Conservation (phyloP, 2,329 filamentous ascomycete species). For the Incumbomyces lentus region DNA sequence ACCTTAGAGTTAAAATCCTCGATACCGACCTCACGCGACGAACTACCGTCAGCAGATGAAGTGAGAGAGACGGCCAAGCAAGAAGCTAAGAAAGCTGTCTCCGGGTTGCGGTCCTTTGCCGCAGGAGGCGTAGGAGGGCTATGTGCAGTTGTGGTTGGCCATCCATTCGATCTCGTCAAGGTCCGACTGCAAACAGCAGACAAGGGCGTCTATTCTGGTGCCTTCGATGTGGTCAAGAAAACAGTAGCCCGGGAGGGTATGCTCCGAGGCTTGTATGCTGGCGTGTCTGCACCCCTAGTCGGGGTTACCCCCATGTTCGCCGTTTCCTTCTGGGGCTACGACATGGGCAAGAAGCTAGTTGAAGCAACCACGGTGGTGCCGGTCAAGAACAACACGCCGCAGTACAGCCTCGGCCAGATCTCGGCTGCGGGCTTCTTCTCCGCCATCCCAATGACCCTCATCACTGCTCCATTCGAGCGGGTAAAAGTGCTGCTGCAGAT, state of each 20-base stretch:
- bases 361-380: slow-evolving; percentile 52
- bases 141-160: slow-evolving; percentile 86
- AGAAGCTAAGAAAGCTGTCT: slow-evolving; percentile 43
- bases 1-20: slow-evolving; percentile 8
- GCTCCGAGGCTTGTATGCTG: slow-evolving; percentile 75
- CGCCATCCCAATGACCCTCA: slow-evolving; percentile 91
- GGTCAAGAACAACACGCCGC: slow-evolving; percentile 49
- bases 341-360: slow-evolving; percentile 85
- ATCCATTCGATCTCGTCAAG: slow-evolving; percentile 97
- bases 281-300: slow-evolving; percentile 85
- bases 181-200: slow-evolving; percentile 94
- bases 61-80: slow-evolving; percentile 43
- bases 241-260: slow-evolving; percentile 80
- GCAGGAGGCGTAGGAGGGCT: slow-evolving; percentile 89
- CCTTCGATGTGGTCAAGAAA: slow-evolving; percentile 83
- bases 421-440: slow-evolving; percentile 94
- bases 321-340: slow-evolving; percentile 74
- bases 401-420: slow-evolving; percentile 75
- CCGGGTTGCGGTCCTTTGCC: slow-evolving; percentile 66
- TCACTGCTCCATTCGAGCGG: slow-evolving; percentile 98
- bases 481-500: slow-evolving; percentile 98
- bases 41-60: slow-evolving; percentile 32
- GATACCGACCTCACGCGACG: slow-evolving; percentile 19
- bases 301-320: slow-evolving; percentile 96
- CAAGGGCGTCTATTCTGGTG: slow-evolving; percentile 78